Conservation (phyloP, 495 filamentous ascomycete genomes). For the Talaromyces stipitatus region DNA sequence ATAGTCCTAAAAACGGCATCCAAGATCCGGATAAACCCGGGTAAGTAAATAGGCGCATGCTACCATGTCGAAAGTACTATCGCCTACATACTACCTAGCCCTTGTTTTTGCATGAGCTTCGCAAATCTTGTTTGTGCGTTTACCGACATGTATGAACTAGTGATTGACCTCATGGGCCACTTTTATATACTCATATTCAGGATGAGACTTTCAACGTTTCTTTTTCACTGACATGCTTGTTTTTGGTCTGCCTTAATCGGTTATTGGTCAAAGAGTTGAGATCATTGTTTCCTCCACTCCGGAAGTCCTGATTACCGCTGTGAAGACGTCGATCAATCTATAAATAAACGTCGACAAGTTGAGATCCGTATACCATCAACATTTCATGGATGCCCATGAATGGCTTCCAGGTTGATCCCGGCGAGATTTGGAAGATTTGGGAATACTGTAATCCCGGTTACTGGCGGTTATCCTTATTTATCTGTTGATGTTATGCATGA, state of each 20-base stretch:
- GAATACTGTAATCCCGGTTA: no score
- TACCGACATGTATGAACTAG: not conserved
- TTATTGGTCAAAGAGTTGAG: not conserved
- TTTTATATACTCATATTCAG: no score
- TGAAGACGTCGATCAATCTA: not conserved
- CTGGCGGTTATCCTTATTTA: no score
- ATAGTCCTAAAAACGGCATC: no score
- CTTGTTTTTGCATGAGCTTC: not conserved
- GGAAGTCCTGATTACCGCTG: not conserved
- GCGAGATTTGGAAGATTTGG: no score
- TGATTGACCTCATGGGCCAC: not conserved
- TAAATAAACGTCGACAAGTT: not conserved
- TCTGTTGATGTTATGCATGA: no score
- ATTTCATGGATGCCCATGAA: not conserved
- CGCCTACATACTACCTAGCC: not conserved
- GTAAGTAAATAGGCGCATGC: not conserved
- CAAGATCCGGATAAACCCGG: not conserved
- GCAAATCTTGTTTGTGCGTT: not conserved
- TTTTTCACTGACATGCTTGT: no score
- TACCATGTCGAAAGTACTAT: not conserved
- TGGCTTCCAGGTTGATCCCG: no score
- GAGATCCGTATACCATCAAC: not conserved
- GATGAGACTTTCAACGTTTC: no score
- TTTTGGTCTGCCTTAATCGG: not conserved
- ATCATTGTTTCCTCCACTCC: not conserved